Evolutionary conservation across 2,329 filamentous ascomycete species (phyloP).

Genomic region (Diplodia corticola): DNA sequence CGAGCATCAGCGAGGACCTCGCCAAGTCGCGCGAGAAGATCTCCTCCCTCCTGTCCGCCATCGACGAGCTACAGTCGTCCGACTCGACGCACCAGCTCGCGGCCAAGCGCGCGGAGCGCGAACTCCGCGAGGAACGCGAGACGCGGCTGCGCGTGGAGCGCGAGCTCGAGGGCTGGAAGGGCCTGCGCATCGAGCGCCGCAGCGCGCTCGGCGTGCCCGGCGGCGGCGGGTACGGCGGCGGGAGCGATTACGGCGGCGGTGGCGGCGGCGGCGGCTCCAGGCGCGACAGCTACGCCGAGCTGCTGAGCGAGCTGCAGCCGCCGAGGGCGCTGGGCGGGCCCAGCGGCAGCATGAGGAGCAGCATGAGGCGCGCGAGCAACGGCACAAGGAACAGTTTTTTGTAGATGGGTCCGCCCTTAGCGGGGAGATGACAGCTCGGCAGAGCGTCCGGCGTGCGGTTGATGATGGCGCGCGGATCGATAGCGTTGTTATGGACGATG

Average conservation of each 20-base stretch:
- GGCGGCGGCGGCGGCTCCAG: conserved; percentile 48
- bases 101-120: conserved; percentile 82
- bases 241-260: conserved; percentile 29
- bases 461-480: not conserved
- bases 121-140: conserved; percentile 85
- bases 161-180: conserved; percentile 81
- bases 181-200: conserved; percentile 62
- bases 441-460: not conserved
- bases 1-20: conserved; percentile 79
- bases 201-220: conserved; percentile 37
- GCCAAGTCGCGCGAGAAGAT: conserved; percentile 84
- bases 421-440: no score
- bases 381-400: conserved; percentile 22
- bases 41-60: conserved; percentile 82
- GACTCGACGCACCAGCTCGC: conserved; percentile 80
- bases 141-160: conserved; percentile 79
- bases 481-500: not conserved
- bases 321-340: not conserved
- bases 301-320: conserved; percentile 19
- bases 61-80: conserved; percentile 88
- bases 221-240: not conserved
- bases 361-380: conserved; percentile 3
- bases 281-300: conserved; percentile 37
- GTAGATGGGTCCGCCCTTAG: conserved; percentile 24
- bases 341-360: not conserved